A percentile compares a stretch with the other conserved stretches of the same genome.
Conservation (phyloP, 495 filamentous ascomycete species). For the Schizothecium vesticola region DNA sequence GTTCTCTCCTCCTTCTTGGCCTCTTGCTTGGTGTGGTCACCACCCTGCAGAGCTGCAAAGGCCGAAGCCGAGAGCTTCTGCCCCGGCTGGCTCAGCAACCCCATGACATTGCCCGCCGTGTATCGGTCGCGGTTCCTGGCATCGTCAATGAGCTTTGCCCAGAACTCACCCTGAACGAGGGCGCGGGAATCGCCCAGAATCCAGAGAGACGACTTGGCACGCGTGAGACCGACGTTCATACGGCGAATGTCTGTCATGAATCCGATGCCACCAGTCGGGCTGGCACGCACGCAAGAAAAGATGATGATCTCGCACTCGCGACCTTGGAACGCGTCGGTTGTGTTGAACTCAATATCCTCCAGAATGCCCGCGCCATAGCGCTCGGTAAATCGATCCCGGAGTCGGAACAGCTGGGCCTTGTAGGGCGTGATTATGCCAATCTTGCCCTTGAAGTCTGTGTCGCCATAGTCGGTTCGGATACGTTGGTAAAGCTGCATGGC, state of each 20-base stretch:
- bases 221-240: constrained; percentile 98
- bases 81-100: constrained; percentile 36
- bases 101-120: constrained; percentile 59
- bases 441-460: constrained; percentile 68
- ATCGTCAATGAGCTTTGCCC: constrained; percentile 77
- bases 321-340: constrained; percentile 96
- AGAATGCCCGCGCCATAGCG: constrained; percentile 70
- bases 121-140: constrained; percentile 70
- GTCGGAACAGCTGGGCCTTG: constrained; percentile 80
- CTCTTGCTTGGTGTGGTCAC: background rate
- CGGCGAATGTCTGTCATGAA: constrained; percentile 96
- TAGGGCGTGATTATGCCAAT: constrained; percentile 97
- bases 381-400: constrained; percentile 64
- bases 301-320: constrained; percentile 97
- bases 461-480: constrained; percentile 63
- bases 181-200: constrained; percentile 88
- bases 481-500: constrained; percentile 79
- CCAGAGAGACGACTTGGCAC: constrained; percentile 93
- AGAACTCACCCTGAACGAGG: constrained; percentile 81
- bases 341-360: constrained; percentile 88
- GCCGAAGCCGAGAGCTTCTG: constrained; percentile 15
- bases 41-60: constrained; percentile 9
- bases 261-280: constrained; percentile 82
- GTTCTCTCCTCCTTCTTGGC: background rate
- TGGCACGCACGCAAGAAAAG: constrained; percentile 95